A percentile compares a stretch with the other conserved stretches of the same genome.
These are phyloP conservation scores for Phytophthora cactorum DNA, from an alignment of 352 stramenopile genomes.

Conservation along the genomic window DNA sequence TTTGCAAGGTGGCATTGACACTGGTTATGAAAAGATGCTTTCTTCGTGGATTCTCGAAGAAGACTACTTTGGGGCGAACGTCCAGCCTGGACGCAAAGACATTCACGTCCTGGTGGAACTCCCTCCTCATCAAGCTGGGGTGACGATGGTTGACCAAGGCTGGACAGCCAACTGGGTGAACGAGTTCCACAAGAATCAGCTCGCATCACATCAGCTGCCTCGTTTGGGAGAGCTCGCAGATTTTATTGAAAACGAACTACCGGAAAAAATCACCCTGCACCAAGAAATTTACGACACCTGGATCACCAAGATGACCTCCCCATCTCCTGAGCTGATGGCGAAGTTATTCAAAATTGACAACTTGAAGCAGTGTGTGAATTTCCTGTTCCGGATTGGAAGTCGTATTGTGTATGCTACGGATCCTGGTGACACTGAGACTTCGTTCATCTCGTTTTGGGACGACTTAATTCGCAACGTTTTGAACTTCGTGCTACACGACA, in stretches of 20 bases:
- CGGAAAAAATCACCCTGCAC: neutral
- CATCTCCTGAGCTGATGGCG: slow-evolving; percentile 25
- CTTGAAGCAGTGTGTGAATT: slow-evolving; percentile 27
- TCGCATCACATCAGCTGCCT: neutral
- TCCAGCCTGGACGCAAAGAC: slow-evolving; percentile 1
- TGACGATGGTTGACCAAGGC: slow-evolving; percentile 1
- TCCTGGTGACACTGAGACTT: slow-evolving; percentile 27
- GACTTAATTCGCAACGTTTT: slow-evolving; percentile 30
- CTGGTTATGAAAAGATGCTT: slow-evolving; percentile 19
- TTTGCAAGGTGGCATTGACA: slow-evolving; percentile 19
- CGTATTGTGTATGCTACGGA: slow-evolving; percentile 13
- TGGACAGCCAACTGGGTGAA: slow-evolving; percentile 4
- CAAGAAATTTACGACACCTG: neutral
- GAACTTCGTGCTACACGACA: slow-evolving; percentile 23
- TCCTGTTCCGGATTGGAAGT: slow-evolving; percentile 20
- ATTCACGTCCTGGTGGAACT: slow-evolving; percentile 17
- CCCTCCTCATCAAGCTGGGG: neutral
- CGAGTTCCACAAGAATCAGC: neutral
- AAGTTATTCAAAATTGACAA: slow-evolving; percentile 34
- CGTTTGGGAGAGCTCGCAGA: slow-evolving; percentile 3
- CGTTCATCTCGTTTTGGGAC: slow-evolving; percentile 44
- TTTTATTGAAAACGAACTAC: slow-evolving; percentile 2
- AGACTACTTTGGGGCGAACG: neutral
- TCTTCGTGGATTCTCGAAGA: slow-evolving; percentile 6
- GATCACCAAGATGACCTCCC: slow-evolving; percentile 16